These are phyloP conservation scores for Tetratostichococcus sp. DNA, from an alignment of 139 green algal species.

Conservation along the genomic window DNA sequence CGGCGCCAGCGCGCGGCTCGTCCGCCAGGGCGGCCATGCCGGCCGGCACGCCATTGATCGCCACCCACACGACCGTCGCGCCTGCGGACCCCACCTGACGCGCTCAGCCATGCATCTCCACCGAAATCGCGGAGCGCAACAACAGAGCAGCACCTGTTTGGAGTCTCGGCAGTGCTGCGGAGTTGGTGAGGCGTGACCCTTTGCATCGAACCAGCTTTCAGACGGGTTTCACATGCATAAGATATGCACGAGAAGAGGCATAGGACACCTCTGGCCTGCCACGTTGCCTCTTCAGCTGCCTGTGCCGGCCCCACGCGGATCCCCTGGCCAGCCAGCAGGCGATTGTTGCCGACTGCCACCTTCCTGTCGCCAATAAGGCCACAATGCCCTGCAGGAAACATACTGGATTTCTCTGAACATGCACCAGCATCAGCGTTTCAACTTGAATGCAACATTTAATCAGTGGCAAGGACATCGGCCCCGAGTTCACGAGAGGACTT, in stretches of 20 bases:
- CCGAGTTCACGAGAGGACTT: too few relatives aligned
- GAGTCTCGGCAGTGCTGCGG: too few relatives aligned
- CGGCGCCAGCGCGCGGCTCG: constrained; percentile 57
- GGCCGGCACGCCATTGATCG: constrained; percentile 37
- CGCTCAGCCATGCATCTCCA: too few relatives aligned
- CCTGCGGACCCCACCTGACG: background rate
- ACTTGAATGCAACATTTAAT: too few relatives aligned
- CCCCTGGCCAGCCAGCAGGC: background rate
- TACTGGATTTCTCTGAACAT: too few relatives aligned
- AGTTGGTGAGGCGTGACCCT: too few relatives aligned
- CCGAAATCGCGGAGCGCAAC: too few relatives aligned
- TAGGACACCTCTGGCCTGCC: background rate
- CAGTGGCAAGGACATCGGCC: too few relatives aligned
- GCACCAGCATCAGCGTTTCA: too few relatives aligned
- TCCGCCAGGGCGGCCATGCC: constrained; percentile 60
- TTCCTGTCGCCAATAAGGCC: background rate
- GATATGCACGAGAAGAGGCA: background rate
- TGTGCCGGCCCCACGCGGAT: background rate
- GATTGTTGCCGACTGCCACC: background rate
- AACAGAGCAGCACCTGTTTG: background rate
- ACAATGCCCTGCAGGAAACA: too few relatives aligned
- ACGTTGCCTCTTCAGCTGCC: background rate
- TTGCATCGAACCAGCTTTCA: background rate
- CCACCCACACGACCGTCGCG: constrained; percentile 27
- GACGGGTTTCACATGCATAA: background rate